Conservation (phyloP, 2,329 filamentous ascomycete genomes). For the Saccharata proteae region DNA sequence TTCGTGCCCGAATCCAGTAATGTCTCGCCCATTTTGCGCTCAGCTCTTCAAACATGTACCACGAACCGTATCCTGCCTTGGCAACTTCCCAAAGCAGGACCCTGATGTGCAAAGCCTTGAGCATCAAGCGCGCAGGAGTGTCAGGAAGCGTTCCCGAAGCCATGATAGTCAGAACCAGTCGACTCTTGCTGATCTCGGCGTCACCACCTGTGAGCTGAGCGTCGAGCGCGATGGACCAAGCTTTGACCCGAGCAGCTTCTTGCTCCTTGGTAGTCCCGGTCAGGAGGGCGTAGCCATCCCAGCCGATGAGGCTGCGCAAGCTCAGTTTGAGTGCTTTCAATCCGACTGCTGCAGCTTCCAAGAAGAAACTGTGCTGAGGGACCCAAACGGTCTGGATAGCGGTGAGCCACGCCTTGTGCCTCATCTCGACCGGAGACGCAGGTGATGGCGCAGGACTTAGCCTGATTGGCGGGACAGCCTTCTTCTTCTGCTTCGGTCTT, state of each 20-base stretch:
- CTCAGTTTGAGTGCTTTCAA: constrained; percentile 76
- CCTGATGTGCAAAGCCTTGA: constrained; percentile 85
- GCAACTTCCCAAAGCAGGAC: constrained; percentile 72
- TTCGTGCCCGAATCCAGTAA: constrained; percentile 71
- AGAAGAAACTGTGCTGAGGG: constrained; percentile 71
- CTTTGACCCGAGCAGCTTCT: constrained; percentile 75
- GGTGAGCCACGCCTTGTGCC: constrained; percentile 83
- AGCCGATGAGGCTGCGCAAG: constrained; percentile 63
- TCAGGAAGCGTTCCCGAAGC: constrained; percentile 78
- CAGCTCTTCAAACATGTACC: constrained; percentile 52
- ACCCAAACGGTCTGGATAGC: constrained; percentile 89
- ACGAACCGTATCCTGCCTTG: constrained; percentile 51
- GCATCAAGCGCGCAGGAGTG: constrained; percentile 72
- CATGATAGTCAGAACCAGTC: constrained; percentile 73
- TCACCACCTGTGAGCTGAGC: constrained; percentile 87
- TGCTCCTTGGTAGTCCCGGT: constrained; percentile 75
- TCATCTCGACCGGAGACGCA: constrained; percentile 72
- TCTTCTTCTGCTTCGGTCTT: constrained; percentile 43
- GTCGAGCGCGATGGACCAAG: constrained; percentile 87
- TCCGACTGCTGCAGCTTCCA: constrained; percentile 70
- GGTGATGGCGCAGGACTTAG: constrained; percentile 52
- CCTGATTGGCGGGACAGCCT: constrained; percentile 26
- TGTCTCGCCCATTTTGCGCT: constrained; percentile 62
- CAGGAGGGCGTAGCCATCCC: constrained; percentile 62
- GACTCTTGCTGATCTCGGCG: constrained; percentile 75